Base-by-base conservation (phyloP, 345 rosid genomes). In the Brassica cretica region DNA sequence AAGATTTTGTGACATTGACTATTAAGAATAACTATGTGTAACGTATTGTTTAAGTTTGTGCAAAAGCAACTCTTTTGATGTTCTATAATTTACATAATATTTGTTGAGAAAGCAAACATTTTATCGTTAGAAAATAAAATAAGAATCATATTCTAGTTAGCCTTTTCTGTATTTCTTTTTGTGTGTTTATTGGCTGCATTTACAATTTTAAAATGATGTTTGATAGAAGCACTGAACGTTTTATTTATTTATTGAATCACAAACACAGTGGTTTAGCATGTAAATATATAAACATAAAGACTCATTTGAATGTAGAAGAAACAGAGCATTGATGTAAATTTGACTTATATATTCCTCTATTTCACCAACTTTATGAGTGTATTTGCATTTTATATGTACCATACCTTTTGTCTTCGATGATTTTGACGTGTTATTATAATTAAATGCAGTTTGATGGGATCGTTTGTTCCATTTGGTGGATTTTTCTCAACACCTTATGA, bases 401-500 rank as follows among this genome's bases (percentile, higher is more conserved):
- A 4, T 32, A 7, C 63, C 8, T 4, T 1, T 7, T 46, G 14
- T 49, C 72, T 59, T 37, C 2, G 32, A 7, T 18, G 46, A 51
- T 64, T 8, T 73, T 27, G 27, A 64, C 46, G 24, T 21, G 24
- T 10, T 64, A 27, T 33, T 27, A 14, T 25, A 5, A 74, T 53
- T 21, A 33, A 51, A 64, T 83, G 58, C 93, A 93, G 98, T 84
- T 87, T 93, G 87, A 88, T 91, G 96, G 98, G 88, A 68, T 93
- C 98, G 18, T 93, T 93, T 82, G 90, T 93, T 79, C 98, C 98
- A 46, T 89, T 93, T 72, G 98, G 88, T 25, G 97, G 98, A 41
- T 89, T 91, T 80, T 93, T 93, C 80, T 81, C 97, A 69, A 82
- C 89, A 4, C 85, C 89, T 29, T 41, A 86, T 0, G 98, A 91